These are phyloP conservation scores for Carallia brachiata DNA, from an alignment of 345 rosid species.

Conservation along the genomic window DNA sequence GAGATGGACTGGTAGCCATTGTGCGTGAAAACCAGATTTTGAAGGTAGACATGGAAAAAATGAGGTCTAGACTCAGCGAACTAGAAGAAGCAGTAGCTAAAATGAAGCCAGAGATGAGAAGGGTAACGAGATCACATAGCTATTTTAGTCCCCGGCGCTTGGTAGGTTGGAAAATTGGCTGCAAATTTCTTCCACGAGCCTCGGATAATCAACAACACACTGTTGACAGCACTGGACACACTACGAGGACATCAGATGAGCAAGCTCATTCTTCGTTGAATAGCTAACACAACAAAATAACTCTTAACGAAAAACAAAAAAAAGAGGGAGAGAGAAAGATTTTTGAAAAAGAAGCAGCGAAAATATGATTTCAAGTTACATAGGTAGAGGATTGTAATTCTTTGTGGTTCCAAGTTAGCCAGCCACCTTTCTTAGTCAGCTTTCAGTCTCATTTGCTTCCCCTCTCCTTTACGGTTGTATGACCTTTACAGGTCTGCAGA, in stretches of 20 bases:
- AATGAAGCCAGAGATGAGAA: slow-evolving; percentile 80
- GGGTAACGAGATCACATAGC: slow-evolving; percentile 63
- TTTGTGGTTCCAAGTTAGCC: neutral
- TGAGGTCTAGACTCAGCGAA: slow-evolving; percentile 84
- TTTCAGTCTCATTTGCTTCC: too few species aligned
- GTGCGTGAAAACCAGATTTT: slow-evolving; percentile 84
- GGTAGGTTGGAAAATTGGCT: slow-evolving; percentile 55
- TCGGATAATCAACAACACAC: slow-evolving; percentile 45
- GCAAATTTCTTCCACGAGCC: slow-evolving; percentile 64
- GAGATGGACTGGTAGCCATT: slow-evolving; percentile 89
- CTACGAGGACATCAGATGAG: slow-evolving; percentile 55
- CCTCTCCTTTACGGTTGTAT: neutral
- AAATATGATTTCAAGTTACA: slow-evolving; percentile 1
- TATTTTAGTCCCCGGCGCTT: slow-evolving; percentile 65
- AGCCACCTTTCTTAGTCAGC: neutral
- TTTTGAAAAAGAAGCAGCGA: neutral
- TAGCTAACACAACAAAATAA: too few species aligned
- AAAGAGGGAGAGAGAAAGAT: neutral
- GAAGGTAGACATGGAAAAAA: slow-evolving; percentile 76
- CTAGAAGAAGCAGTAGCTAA: slow-evolving; percentile 77
- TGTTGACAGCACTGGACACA: slow-evolving; percentile 35
- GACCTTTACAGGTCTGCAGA: neutral
- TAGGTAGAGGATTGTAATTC: neutral
- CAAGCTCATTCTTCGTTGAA: slow-evolving; percentile 23
- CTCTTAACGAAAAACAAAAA: too few species aligned